Evolutionary conservation across 177 flowering plant species (phyloP), one percentile per base, ranked within the genome.

Genomic region (Telopea speciosissima): DNA sequence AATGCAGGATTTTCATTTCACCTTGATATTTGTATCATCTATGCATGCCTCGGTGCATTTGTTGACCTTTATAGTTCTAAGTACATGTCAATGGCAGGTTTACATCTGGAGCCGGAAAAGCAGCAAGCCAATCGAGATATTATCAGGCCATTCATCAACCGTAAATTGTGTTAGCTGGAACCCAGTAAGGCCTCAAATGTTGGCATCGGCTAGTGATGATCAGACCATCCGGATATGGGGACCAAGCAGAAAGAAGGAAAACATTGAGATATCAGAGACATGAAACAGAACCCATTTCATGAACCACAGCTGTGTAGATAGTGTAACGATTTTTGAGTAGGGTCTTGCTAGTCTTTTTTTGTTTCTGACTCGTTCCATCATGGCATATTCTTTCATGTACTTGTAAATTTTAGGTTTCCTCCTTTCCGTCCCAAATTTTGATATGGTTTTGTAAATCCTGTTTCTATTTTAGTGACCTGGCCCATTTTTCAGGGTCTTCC

Each of bases 151-250:
- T 76, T 72, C 76, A 54, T 82, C 72, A 90, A 92, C 91, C 40
- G 98, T 94, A 68, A 92, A 94, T 77, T 87, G 85, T 76, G 98
- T 94, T 45, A 92, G 91, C 79, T 94, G 98, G 98, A 94, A 92
- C 71, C 92, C 92, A 2, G 80, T 54, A 62, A 83, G 81, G 68
- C 90, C 81, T 45, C 76, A 79, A 70, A 84, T 94, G 95, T 73
- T 94, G 80, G 98, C 97, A 69, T 90, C 97, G 0, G 97, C 97
- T 42, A 92, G 98, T 44, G 97, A 94, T 72, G 98, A 94, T 80
- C 87, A 83, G 23, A 90, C 93, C 3, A 81, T 94, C 74, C 90
- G 97, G 16, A 90, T 94, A 79, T 94, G 98, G 97, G 93, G 95
- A 59, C 79, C 90, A 62, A 68, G 73, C 62, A 25, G 65, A 49